Evolutionary conservation across 495 filamentous ascomycete species (phyloP), one percentile per base, ranked within the genome.

Genomic region (Penicillium ochrochloron): DNA sequence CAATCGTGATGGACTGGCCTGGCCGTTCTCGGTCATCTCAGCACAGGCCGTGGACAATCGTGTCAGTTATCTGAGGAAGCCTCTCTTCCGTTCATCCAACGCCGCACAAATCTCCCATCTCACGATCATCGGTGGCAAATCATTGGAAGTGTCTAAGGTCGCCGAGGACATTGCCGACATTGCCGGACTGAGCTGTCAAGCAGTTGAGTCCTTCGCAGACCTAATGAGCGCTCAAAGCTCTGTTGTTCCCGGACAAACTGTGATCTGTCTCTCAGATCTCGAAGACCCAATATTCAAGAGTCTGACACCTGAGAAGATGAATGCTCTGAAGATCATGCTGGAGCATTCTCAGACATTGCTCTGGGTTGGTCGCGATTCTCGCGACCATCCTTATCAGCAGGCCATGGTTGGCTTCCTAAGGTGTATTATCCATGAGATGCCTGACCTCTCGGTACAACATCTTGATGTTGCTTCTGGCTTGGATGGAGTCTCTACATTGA

Each of bases 21-120:
- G 25, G 6, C 62, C 78, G 0, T 68, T 75, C 14, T 76, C 73
- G 0, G 66, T 84, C 29, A 68, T 83, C 0, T 63, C 66, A 6
- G 52, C 76, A 0, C 83, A 84, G 64, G 83, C 82, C 0, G 68
- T 82, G 0, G 74, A 84, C 65, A 66, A 79, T 2, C 51, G 65
- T 63, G 55, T 73, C 1, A 29, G 69, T 1, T 57, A 69, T 19
- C 52, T 83, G 1, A 66, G 73, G 12, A n/a, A 29, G 54, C 61
- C 61, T 12, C 21, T 63, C 44, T 51, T 21, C 44, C 12, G 34
- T 35, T 48, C 44, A 23, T 48, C 54, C 39, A 35, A n/a, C 34
- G 23, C 31, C 41, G 2, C 57, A 4, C 57, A 23, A 21, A n/a
- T 48, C 14, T 48, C 27, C 39, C 2, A 25, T 60, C 57, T 60